phyloP scores from a whole-genome alignment of 371 early-diverging fungal species.

The Mucor circinelloides region DNA sequence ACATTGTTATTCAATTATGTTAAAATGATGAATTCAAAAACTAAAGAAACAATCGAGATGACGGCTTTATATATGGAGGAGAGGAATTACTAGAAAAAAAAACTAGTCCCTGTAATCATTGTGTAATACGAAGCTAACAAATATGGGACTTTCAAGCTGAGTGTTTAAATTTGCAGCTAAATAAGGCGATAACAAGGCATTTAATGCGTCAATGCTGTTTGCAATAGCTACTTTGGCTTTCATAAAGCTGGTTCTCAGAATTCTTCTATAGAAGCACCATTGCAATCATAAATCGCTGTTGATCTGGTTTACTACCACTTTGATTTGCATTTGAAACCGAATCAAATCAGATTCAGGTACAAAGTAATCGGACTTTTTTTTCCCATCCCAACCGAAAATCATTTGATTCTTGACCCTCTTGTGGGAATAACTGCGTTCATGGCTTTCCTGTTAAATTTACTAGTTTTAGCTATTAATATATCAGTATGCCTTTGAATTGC shows the following conservation, averaged over 20 bases:
- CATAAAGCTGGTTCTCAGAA: not conserved
- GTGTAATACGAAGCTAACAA: slow-evolving; percentile 21
- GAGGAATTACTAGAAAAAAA: slow-evolving; percentile 3
- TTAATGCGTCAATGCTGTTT: not conserved
- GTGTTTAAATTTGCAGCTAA: slow-evolving; percentile 4
- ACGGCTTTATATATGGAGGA: not conserved
- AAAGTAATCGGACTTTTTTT: not conserved
- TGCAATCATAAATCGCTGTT: not conserved
- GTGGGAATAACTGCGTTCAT: not conserved
- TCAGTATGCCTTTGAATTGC: not conserved
- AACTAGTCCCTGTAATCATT: slow-evolving; percentile 20
- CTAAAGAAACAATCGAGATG: slow-evolving; percentile 4
- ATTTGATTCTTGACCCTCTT: not conserved
- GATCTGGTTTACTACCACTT: not conserved
- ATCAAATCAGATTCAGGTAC: not conserved
- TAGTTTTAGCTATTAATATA: not conserved
- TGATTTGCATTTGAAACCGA: not conserved
- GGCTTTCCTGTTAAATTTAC: no score
- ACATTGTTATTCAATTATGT: slow-evolving; percentile 10
- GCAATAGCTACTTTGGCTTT: not conserved
- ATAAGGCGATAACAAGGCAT: not conserved
- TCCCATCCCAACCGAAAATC: not conserved
- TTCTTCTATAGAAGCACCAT: not conserved
- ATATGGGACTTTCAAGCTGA: slow-evolving; percentile 20
- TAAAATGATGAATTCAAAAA: slow-evolving; percentile 6